These are phyloP conservation scores for Cryptosporidium xiaoi DNA, from an alignment of 169 alveolate species.

Conservation along the genomic window DNA sequence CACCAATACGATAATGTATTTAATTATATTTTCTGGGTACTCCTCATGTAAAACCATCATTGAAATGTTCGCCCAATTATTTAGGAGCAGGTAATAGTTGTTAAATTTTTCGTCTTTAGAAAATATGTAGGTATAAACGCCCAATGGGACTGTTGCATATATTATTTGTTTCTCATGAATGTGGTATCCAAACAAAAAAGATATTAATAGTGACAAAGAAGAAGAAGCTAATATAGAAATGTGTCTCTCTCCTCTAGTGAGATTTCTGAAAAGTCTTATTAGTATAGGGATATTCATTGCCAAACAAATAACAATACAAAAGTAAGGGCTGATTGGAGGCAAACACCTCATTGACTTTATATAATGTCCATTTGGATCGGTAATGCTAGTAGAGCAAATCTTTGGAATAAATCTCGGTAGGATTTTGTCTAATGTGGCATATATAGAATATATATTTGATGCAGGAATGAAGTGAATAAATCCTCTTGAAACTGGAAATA, in stretches of 20 bases:
- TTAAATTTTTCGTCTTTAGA: background rate
- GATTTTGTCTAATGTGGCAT: slow-evolving; percentile 28
- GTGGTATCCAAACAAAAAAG: slow-evolving; percentile 50
- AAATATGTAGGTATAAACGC: slow-evolving; percentile 22
- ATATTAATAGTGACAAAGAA: slow-evolving; percentile 31
- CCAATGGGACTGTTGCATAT: slow-evolving; percentile 28
- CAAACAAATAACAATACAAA: slow-evolving; percentile 26
- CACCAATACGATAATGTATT: slow-evolving; percentile 14
- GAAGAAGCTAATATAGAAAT: background rate
- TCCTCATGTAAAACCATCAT: slow-evolving; percentile 36
- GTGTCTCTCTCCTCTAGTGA: background rate
- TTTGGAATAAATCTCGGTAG: background rate
- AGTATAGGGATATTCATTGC: slow-evolving; percentile 13
- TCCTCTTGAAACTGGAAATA: slow-evolving; percentile 82
- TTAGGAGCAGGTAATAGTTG: slow-evolving; percentile 1
- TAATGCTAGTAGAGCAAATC: background rate
- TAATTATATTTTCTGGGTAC: slow-evolving; percentile 50
- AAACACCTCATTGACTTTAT: slow-evolving; percentile 52
- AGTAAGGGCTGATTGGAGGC: slow-evolving; percentile 44
- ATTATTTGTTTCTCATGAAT: slow-evolving; percentile 52
- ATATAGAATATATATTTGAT: slow-evolving; percentile 81
- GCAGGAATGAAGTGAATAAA: slow-evolving; percentile 83
- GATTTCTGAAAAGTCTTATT: background rate
- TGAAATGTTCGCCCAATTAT: slow-evolving; percentile 41
- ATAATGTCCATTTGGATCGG: slow-evolving; percentile 53